Evolutionary conservation across 1,284 basidiomycete genomes (phyloP).

Genomic region (Microbotryum silenes-acaulis): DNA sequence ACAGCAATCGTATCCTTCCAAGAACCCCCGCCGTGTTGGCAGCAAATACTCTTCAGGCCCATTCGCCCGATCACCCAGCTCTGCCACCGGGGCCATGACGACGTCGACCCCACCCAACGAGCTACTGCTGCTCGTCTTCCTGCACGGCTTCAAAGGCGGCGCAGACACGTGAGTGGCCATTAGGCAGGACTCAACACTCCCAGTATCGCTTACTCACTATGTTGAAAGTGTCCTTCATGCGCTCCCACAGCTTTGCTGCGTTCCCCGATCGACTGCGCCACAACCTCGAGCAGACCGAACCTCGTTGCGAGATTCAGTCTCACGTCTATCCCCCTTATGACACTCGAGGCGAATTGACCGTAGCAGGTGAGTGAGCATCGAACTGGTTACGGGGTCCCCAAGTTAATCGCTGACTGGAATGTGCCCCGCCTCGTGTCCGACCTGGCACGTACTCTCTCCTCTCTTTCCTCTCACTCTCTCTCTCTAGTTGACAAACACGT

Average conservation of each 20-base stretch:
- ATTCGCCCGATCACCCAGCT: no score
- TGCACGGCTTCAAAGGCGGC: conserved; percentile 33
- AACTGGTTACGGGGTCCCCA: no score
- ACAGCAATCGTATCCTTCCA: no score
- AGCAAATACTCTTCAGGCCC: no score
- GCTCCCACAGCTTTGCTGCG: conserved; percentile 14
- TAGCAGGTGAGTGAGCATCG: conserved; percentile 10
- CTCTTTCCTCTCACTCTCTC: not conserved
- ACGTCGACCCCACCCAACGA: conserved; percentile 4
- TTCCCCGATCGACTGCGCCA: conserved; percentile 22
- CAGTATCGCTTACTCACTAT: not conserved
- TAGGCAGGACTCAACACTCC: no score
- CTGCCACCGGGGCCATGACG: no score
- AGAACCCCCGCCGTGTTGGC: no score
- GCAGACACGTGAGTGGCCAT: conserved; percentile 14
- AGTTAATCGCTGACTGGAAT: no score
- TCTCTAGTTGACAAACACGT: conserved; percentile 23
- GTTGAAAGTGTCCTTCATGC: not conserved
- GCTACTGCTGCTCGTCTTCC: conserved; percentile 16
- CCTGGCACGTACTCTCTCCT: not conserved
- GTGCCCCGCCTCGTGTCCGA: no score
- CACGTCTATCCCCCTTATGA: conserved; percentile 29
- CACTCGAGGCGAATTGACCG: conserved; percentile 21
- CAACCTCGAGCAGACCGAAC: conserved; percentile 6
- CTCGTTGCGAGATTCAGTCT: conserved; percentile 10